phyloP scores from a whole-genome alignment of 805 yeast genomes.

The Ogataea ramenticola region DNA sequence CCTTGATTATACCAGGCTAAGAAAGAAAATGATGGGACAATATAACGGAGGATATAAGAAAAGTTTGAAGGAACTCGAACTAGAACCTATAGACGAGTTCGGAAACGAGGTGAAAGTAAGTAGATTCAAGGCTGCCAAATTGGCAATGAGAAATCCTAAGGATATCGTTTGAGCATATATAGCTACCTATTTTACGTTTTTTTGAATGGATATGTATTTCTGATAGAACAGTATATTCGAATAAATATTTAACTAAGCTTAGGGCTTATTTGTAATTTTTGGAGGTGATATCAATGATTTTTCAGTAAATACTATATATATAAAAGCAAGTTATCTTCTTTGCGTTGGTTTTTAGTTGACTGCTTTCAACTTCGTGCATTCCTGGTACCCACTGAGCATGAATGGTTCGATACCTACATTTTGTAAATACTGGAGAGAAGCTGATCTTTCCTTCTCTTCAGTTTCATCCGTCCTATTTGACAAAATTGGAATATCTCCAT shows the following conservation, averaged over 20 bases:
- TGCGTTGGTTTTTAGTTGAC: constrained; percentile 6
- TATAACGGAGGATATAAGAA: constrained; percentile 40
- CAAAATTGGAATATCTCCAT: constrained; percentile 9
- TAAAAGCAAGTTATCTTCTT: neutral
- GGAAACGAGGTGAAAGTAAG: constrained; percentile 57
- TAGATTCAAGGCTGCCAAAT: constrained; percentile 56
- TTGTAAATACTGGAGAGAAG: constrained; percentile 16
- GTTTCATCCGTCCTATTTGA: constrained; percentile 1
- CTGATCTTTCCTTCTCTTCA: constrained; percentile 10
- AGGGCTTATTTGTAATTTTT: too few relatives aligned
- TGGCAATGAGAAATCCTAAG: constrained; percentile 9
- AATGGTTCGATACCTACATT: constrained; percentile 20
- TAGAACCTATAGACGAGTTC: constrained; percentile 61
- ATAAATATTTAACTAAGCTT: too few relatives aligned
- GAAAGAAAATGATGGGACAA: constrained; percentile 40
- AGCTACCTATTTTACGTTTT: neutral
- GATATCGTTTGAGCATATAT: neutral
- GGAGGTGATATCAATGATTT: neutral
- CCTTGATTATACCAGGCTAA: constrained; percentile 47
- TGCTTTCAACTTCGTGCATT: constrained; percentile 11
- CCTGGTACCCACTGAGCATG: constrained; percentile 23
- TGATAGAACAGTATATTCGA: neutral
- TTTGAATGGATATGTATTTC: too few relatives aligned
- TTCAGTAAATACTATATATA: neutral
- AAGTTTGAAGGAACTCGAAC: constrained; percentile 42